Percentiles rank a stretch among this genome's conserved stretches.
Conservation (phyloP, 345 rosid species). For the Combretum micranthum region DNA sequence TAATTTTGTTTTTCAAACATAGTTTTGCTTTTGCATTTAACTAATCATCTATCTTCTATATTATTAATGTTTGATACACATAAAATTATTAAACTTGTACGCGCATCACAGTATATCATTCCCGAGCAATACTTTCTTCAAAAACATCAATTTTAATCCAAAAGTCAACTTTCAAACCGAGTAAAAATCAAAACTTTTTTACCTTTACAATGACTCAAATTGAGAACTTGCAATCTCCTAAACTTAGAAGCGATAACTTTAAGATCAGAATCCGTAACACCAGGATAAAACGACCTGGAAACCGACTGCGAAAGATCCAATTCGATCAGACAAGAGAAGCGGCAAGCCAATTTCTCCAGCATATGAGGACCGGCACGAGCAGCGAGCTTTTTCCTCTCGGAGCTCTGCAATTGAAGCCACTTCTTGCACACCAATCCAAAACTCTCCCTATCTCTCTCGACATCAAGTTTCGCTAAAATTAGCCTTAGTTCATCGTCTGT, state of each 20-base stretch:
- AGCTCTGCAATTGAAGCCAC: conserved; percentile 84
- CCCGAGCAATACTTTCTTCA: neutral
- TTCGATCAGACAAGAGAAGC: conserved; percentile 63
- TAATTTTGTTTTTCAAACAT: too few relatives aligned
- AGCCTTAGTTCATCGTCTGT: conserved; percentile 82
- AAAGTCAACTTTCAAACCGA: too few relatives aligned
- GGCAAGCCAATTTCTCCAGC: conserved; percentile 74
- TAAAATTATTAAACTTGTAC: neutral
- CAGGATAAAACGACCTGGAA: conserved; percentile 86
- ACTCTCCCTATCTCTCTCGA: conserved; percentile 69
- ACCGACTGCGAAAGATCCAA: conserved; percentile 90
- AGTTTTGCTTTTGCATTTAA: too few relatives aligned
- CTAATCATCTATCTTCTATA: too few relatives aligned
- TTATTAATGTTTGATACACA: too few relatives aligned
- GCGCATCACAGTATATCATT: neutral
- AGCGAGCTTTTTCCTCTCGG: conserved; percentile 77
- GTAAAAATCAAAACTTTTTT: conserved; percentile 3
- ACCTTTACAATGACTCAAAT: conserved; percentile 73
- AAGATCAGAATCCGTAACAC: conserved; percentile 85
- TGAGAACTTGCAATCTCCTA: conserved; percentile 49
- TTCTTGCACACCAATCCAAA: conserved; percentile 89
- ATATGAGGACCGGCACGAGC: conserved; percentile 91
- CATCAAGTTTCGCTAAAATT: conserved; percentile 55
- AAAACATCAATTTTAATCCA: neutral
- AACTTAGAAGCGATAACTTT: conserved; percentile 61